These are phyloP conservation scores for Escallonia herrerae DNA, from an alignment of 129 eudicot species.

Conservation along the genomic window DNA sequence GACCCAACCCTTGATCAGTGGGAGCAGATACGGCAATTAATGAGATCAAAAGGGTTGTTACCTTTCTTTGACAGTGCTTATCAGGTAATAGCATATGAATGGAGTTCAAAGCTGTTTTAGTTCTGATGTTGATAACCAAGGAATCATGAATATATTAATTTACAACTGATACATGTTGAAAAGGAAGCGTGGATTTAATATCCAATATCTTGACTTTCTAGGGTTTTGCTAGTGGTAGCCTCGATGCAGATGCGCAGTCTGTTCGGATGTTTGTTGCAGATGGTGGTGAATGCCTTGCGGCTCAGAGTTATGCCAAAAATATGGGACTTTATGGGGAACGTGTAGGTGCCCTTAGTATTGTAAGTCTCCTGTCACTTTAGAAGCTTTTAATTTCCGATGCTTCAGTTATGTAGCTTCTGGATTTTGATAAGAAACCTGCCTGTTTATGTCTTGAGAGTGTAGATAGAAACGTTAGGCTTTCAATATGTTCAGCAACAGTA, in stretches of 20 bases:
- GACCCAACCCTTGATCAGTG: slow-evolving; percentile 78
- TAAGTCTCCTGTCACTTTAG: slow-evolving; percentile 17
- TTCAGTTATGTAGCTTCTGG: no score
- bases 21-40: slow-evolving; percentile 60
- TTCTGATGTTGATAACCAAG: not conserved
- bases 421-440: no score
- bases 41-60: slow-evolving; percentile 61
- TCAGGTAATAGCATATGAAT: slow-evolving; percentile 39
- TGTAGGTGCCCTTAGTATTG: slow-evolving; percentile 80
- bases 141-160: not conserved
- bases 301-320: slow-evolving; percentile 76
- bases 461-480: no score
- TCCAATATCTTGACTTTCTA: slow-evolving; percentile 4
- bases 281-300: slow-evolving; percentile 69
- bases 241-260: slow-evolving; percentile 66
- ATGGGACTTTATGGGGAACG: slow-evolving; percentile 87
- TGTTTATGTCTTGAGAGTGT: no score
- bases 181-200: not conserved
- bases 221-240: slow-evolving; percentile 87
- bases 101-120: not conserved
- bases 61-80: slow-evolving; percentile 84
- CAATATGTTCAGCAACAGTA: no score
- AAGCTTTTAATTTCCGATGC: not conserved
- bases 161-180: not conserved
- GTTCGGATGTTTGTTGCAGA: slow-evolving; percentile 76